phyloP scores from a whole-genome alignment of 192 early-diverging fungal genomes.

The Diversispora eburnea region DNA sequence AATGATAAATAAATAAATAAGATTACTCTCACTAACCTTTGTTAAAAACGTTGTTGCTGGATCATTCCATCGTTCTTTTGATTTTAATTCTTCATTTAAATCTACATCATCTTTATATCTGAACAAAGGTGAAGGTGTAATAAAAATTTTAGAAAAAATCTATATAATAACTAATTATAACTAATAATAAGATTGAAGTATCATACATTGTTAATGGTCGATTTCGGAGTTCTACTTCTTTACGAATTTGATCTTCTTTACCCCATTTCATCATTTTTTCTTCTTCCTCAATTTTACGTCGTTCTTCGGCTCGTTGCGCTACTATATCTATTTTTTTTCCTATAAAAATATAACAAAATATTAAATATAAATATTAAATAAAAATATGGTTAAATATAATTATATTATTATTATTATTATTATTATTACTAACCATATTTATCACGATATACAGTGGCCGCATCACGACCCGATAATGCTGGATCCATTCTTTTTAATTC shows the following conservation, averaged over 20 bases:
- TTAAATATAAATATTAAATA: neutral
- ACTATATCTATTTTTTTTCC: slow-evolving; percentile 48
- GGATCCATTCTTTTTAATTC: slow-evolving; percentile 25
- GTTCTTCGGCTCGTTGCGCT: slow-evolving; percentile 38
- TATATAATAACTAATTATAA: neutral
- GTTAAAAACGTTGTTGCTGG: slow-evolving; percentile 57
- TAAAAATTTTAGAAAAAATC: neutral
- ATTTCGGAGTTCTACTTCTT: slow-evolving; percentile 39
- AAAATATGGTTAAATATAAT: neutral
- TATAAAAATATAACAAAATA: slow-evolving; percentile 16
- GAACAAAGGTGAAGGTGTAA: neutral
- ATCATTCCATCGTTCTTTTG: slow-evolving; percentile 60
- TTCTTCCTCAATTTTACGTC: slow-evolving; percentile 47
- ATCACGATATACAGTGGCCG: slow-evolving; percentile 43
- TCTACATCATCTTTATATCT: slow-evolving; percentile 62
- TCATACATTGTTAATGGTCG: slow-evolving; percentile 55
- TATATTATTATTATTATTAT: neutral
- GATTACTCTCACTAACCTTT: slow-evolving; percentile 30
- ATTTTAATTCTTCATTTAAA: slow-evolving; percentile 58
- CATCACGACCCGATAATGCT: slow-evolving; percentile 32
- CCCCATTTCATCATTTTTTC: slow-evolving; percentile 58
- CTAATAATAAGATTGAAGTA: neutral
- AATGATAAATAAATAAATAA: neutral
- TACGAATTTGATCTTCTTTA: slow-evolving; percentile 40
- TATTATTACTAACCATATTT: slow-evolving; percentile 28